A percentile compares a stretch with the other conserved stretches of the same genome.
Conservation (phyloP, 306 rosid genomes). For the Pachyrhizus erosus region DNA sequence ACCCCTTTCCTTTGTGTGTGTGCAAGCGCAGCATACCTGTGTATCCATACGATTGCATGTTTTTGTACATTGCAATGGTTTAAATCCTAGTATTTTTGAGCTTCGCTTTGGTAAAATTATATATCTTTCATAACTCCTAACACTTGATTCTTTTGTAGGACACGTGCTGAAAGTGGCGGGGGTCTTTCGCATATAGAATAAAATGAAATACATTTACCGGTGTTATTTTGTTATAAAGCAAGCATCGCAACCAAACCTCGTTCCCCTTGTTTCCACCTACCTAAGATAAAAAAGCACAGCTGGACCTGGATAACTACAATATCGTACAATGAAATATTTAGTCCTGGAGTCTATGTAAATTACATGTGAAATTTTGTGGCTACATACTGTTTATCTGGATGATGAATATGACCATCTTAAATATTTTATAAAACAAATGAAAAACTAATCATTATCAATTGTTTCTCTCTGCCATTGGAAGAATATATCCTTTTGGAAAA, state of each 20-base stretch:
- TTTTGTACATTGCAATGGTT: not conserved
- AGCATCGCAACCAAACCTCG: not conserved
- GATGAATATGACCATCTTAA: conserved; percentile 23
- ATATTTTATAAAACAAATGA: conserved; percentile 27
- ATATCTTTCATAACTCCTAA: conserved; percentile 4
- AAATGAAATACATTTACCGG: conserved; percentile 52
- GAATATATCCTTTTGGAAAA: conserved; percentile 40
- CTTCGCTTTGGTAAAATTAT: conserved; percentile 14
- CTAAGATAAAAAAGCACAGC: not conserved
- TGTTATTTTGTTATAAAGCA: conserved; percentile 28
- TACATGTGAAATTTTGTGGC: conserved; percentile 13
- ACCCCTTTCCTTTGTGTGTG: not conserved
- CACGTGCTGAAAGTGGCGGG: conserved; percentile 78
- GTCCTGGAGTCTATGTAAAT: conserved; percentile 39
- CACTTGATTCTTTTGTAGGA: conserved; percentile 54
- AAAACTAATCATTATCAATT: conserved; percentile 21
- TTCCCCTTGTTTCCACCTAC: not conserved
- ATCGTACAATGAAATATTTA: conserved; percentile 31
- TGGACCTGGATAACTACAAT: conserved; percentile 30
- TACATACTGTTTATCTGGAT: conserved; percentile 23
- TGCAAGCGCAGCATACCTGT: not conserved
- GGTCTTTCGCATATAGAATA: conserved; percentile 88
- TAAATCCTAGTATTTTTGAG: not conserved
- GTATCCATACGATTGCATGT: conserved; percentile 1
- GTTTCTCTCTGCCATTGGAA: conserved; percentile 2